Conservation (phyloP, 352 stramenopile species). For the Phytophthora colocasiae region DNA sequence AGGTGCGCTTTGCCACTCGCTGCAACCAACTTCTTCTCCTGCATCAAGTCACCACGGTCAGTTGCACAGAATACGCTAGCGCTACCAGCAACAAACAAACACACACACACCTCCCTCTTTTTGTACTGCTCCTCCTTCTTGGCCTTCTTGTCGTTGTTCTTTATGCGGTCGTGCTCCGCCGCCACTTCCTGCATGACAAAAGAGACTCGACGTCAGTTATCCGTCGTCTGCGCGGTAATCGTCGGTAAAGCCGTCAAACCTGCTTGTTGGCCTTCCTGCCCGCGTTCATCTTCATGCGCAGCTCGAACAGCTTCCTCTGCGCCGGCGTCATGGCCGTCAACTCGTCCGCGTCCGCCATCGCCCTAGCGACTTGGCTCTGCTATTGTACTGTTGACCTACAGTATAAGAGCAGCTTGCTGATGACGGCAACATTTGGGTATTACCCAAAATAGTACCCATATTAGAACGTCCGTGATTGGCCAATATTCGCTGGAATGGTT, state of each 20-base stretch:
- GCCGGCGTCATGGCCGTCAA: conserved; percentile 69
- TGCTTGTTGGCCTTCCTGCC: conserved; percentile 83
- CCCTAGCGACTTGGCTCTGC: too few relatives aligned
- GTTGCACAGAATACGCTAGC: neutral
- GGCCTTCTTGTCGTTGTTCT: conserved; percentile 71
- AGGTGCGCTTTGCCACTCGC: conserved; percentile 63
- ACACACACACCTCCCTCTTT: conserved; percentile 51
- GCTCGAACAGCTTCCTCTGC: conserved; percentile 85
- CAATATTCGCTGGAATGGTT: too few relatives aligned
- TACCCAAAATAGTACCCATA: too few relatives aligned
- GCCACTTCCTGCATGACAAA: conserved; percentile 58
- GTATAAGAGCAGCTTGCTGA: too few relatives aligned
- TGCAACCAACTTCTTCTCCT: conserved; percentile 64
- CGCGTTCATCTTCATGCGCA: conserved; percentile 88
- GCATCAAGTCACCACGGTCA: neutral
- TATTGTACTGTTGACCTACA: too few relatives aligned
- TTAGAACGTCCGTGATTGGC: too few relatives aligned
- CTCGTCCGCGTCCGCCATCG: conserved; percentile 39
- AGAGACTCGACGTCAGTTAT: too few relatives aligned
- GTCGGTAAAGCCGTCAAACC: conserved; percentile 26
- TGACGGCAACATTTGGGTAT: too few relatives aligned
- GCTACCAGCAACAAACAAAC: neutral
- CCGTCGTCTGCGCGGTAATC: too few relatives aligned
- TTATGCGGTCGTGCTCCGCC: conserved; percentile 71
- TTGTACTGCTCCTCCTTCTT: conserved; percentile 66